Evolutionary conservation across 768 basidiomycete genomes (phyloP).

Genomic region (Trametes gibbosa): DNA sequence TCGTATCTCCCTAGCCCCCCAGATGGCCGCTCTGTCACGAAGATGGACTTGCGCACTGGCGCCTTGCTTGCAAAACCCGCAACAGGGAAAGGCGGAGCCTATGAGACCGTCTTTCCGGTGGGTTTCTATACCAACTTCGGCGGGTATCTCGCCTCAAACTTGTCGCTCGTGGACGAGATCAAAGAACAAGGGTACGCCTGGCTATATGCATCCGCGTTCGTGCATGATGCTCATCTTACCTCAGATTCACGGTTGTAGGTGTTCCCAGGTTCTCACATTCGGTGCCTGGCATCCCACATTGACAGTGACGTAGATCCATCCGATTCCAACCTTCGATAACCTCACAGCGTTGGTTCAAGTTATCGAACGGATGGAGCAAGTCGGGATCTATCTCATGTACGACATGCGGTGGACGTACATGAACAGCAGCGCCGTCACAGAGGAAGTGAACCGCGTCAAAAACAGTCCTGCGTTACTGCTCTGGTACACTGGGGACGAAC

Average conservation of each 20-base stretch:
- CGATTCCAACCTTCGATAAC: slow-evolving; percentile 64
- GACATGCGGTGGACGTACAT: slow-evolving; percentile 77
- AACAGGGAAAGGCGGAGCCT: slow-evolving; percentile 19
- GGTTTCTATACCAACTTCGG: slow-evolving; percentile 72
- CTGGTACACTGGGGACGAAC: slow-evolving; percentile 77
- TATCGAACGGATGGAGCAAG: slow-evolving; percentile 69
- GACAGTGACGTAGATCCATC: slow-evolving; percentile 50
- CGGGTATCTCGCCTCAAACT: slow-evolving; percentile 49
- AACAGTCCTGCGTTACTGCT: slow-evolving; percentile 64
- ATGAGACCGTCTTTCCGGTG: slow-evolving; percentile 54
- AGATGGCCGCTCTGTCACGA: slow-evolving; percentile 41
- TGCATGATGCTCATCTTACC: slow-evolving; percentile 14
- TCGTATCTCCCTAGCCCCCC: slow-evolving; percentile 41
- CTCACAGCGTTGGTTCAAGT: slow-evolving; percentile 54
- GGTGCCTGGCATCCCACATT: neutral
- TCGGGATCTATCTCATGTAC: slow-evolving; percentile 74
- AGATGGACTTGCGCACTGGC: slow-evolving; percentile 47
- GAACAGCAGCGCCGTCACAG: slow-evolving; percentile 58
- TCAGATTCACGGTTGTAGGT: slow-evolving; percentile 39
- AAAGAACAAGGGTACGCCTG: slow-evolving; percentile 51
- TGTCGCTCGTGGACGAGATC: slow-evolving; percentile 51
- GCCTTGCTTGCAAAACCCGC: slow-evolving; percentile 40
- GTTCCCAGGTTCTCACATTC: neutral
- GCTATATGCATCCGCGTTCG: neutral
- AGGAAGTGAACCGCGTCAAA: slow-evolving; percentile 69